Conservation (phyloP, 768 basidiomycete species). For the Gautieria morchelliformis region DNA sequence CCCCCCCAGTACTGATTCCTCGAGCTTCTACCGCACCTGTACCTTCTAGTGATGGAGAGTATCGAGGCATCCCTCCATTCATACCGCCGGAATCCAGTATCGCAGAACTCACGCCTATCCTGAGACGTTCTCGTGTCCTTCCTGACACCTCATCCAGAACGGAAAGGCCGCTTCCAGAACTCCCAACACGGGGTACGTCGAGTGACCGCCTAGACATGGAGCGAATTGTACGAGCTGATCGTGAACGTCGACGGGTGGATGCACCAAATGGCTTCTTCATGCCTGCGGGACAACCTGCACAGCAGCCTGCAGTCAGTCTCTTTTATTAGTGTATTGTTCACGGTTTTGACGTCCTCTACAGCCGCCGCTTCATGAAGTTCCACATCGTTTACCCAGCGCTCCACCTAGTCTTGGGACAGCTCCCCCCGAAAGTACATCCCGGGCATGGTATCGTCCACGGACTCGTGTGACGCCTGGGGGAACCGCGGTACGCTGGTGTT, state of each 20-base stretch:
- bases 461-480: not conserved
- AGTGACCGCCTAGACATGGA: not conserved
- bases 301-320: slow-evolving; percentile 35
- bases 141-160: not conserved
- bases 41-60: not conserved
- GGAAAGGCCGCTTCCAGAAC: not conserved
- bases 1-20: slow-evolving; percentile 16
- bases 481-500: not conserved
- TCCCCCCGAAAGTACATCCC: not conserved
- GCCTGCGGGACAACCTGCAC: not conserved
- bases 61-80: slow-evolving; percentile 1
- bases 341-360: not conserved
- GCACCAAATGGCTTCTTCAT: slow-evolving; percentile 10
- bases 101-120: slow-evolving; percentile 26
- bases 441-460: slow-evolving; percentile 1
- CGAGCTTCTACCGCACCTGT: slow-evolving; percentile 17
- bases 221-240: slow-evolving; percentile 6
- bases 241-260: slow-evolving; percentile 11
- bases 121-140: slow-evolving; percentile 12
- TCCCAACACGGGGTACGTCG: not conserved
- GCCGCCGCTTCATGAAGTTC: slow-evolving; percentile 1
- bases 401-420: not conserved
- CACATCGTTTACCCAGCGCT: slow-evolving; percentile 1
- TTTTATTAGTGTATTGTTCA: not conserved
- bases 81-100: slow-evolving; percentile 11